phyloP scores from a whole-genome alignment of 352 stramenopile genomes.

The Phytophthora pisi region DNA sequence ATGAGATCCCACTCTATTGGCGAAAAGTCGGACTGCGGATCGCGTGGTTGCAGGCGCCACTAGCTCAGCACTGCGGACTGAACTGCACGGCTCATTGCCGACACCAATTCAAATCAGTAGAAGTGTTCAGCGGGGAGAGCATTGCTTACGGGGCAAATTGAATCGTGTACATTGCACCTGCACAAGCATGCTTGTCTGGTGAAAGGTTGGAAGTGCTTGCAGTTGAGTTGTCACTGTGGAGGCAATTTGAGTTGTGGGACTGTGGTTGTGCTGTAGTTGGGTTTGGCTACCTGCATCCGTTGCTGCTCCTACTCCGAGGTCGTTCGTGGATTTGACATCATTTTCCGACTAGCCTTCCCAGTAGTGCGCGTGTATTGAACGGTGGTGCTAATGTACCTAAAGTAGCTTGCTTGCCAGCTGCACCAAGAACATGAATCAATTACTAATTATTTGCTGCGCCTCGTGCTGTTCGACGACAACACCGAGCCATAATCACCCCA shows the following conservation, averaged over 20 bases:
- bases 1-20: conserved; percentile 1
- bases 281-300: no score
- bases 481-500: no score
- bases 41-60: not conserved
- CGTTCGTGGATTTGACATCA: no score
- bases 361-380: no score
- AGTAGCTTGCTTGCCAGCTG: no score
- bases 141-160: not conserved
- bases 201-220: not conserved
- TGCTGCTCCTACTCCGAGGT: no score
- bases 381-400: no score
- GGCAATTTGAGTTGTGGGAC: not conserved
- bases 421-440: no score
- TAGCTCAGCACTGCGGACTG: not conserved
- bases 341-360: no score
- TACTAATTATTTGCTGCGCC: no score
- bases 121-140: not conserved
- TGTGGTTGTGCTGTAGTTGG: not conserved
- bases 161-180: no score
- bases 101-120: not conserved
- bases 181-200: not conserved
- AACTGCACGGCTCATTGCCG: not conserved
- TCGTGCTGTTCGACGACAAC: no score
- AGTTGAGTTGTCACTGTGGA: not conserved
- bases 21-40: not conserved